phyloP scores from a whole-genome alignment of 768 basidiomycete genomes.

The Boletus patriciae region DNA sequence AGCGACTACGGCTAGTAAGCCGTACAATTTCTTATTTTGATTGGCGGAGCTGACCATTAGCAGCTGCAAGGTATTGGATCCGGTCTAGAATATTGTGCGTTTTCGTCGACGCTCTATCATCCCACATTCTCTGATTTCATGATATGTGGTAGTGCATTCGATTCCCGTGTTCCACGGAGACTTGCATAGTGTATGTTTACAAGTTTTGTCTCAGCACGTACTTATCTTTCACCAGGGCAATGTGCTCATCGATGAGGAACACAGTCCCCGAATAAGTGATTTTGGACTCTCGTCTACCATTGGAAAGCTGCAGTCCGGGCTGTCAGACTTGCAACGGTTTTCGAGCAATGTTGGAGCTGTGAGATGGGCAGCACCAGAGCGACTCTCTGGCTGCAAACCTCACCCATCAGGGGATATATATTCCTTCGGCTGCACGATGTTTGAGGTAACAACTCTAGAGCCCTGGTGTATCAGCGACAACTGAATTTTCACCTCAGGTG shows the following conservation, averaged over 20 bases:
- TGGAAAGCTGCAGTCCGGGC: not conserved
- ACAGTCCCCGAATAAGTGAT: not conserved
- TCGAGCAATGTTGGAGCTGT: not conserved
- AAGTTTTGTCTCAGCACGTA: not conserved
- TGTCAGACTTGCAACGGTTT: not conserved
- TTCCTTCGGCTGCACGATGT: slow-evolving; percentile 1
- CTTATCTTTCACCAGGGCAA: not conserved
- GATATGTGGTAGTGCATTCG: not conserved
- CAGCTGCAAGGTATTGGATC: slow-evolving; percentile 1
- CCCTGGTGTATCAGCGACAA: no score
- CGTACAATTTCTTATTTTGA: no score
- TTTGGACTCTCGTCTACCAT: not conserved
- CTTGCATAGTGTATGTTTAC: not conserved
- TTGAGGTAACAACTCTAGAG: not conserved
- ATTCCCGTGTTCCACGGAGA: not conserved
- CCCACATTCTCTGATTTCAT: not conserved
- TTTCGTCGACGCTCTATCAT: not conserved
- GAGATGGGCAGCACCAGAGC: slow-evolving; percentile 5
- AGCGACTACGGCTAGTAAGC: not conserved
- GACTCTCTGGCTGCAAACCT: not conserved
- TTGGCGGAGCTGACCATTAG: not conserved
- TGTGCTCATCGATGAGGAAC: not conserved
- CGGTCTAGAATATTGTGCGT: not conserved
- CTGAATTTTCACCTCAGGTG: not conserved
- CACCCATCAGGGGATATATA: slow-evolving; percentile 1